These are phyloP conservation scores for Penicillium corylophilum DNA, from an alignment of 2,329 filamentous ascomycete species.

Conservation along the genomic window DNA sequence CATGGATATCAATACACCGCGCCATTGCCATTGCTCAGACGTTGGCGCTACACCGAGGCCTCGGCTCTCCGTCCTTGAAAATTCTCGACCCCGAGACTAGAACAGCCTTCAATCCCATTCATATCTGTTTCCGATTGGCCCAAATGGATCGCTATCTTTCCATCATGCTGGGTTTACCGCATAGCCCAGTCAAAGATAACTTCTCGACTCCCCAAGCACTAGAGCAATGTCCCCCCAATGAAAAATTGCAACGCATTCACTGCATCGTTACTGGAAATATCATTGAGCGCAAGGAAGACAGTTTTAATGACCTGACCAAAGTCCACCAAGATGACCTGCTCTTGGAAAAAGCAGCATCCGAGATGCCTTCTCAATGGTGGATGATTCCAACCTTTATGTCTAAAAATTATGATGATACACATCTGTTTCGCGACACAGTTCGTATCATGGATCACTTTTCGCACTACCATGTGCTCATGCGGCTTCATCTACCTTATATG, in stretches of 20 bases:
- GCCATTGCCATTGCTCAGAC: slow-evolving; percentile 44
- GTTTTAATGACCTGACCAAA: slow-evolving; percentile 37
- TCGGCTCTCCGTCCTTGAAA: slow-evolving; percentile 35
- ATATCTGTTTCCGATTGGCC: slow-evolving; percentile 42
- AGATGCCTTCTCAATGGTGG: slow-evolving; percentile 53
- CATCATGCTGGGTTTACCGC: slow-evolving; percentile 45
- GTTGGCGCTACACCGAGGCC: slow-evolving; percentile 41
- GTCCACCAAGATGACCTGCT: slow-evolving; percentile 48
- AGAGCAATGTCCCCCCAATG: slow-evolving; percentile 37
- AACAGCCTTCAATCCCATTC: slow-evolving; percentile 24
- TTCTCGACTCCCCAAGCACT: slow-evolving; percentile 35
- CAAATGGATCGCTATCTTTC: slow-evolving; percentile 42
- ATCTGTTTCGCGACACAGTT: slow-evolving; percentile 31
- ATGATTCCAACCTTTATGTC: slow-evolving; percentile 27
- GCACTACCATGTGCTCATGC: slow-evolving; percentile 52
- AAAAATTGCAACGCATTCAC: slow-evolving; percentile 50
- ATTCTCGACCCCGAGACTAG: slow-evolving; percentile 30
- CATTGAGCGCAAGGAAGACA: slow-evolving; percentile 49
- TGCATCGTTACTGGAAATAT: slow-evolving; percentile 48
- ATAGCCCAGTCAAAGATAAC: slow-evolving; percentile 26
- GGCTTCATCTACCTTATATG: slow-evolving; percentile 58
- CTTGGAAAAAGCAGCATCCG: slow-evolving; percentile 45
- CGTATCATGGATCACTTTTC: slow-evolving; percentile 51
- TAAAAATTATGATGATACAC: slow-evolving; percentile 11
- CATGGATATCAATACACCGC: slow-evolving; percentile 41